Percentiles rank a stretch among this genome's conserved stretches.
Evolutionary conservation across 345 rosid genomes (phyloP).

Genomic region (Luvunga scandens): DNA sequence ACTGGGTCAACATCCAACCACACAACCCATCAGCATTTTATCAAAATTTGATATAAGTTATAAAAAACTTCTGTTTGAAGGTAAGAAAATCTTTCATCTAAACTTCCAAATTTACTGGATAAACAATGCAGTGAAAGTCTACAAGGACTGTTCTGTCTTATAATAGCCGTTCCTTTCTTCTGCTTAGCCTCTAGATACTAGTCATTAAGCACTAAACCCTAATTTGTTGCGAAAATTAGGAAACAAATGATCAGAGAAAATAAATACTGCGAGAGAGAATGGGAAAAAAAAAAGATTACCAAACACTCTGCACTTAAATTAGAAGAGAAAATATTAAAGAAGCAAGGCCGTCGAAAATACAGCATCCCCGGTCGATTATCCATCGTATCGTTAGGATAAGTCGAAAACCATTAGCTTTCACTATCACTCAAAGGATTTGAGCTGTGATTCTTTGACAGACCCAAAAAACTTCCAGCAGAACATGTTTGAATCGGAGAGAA

Average conservation of each 20-base stretch:
- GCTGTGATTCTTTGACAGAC: background rate
- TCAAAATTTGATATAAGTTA: background rate
- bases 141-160: background rate
- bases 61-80: too few species aligned
- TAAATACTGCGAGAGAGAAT: background rate
- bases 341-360: constrained; percentile 36
- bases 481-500: background rate
- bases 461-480: background rate
- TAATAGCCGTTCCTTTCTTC: too few species aligned
- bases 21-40: background rate
- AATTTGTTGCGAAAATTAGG: background rate
- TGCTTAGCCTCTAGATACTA: background rate
- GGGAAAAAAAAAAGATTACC: constrained; percentile 27
- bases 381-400: background rate
- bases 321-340: constrained; percentile 42
- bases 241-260: background rate
- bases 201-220: constrained; percentile 13
- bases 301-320: constrained; percentile 30
- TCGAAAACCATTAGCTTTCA: background rate
- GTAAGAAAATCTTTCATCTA: background rate
- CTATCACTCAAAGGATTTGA: background rate
- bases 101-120: background rate
- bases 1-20: constrained; percentile 3
- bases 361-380: constrained; percentile 20
- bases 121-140: background rate